Evolutionary conservation across 495 filamentous ascomycete genomes (phyloP).

Genomic region (Xylaria flabelliformis): DNA sequence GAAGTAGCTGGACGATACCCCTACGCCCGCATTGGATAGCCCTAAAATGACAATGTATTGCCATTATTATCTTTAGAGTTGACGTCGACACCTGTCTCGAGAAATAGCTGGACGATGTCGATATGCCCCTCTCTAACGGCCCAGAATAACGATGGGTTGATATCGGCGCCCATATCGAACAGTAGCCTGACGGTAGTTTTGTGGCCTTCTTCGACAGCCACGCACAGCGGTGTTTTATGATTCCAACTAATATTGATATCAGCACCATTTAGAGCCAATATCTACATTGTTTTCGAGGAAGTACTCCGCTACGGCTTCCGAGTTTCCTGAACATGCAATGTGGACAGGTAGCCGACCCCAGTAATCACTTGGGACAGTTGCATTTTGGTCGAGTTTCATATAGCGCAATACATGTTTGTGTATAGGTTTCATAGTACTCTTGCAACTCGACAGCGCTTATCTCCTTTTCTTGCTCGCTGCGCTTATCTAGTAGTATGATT

Average conservation of each 20-base stretch:
- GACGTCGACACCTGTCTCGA: not conserved
- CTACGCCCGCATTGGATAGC: not conserved
- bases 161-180: not conserved
- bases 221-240: not conserved
- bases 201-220: not conserved
- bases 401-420: not conserved
- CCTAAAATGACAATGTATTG: not conserved
- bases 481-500: not conserved
- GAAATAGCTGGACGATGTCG: not conserved
- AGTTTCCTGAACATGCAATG: conserved; percentile 12
- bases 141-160: not conserved
- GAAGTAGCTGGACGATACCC: not conserved
- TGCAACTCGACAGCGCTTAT: not conserved
- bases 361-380: not conserved
- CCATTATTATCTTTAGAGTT: not conserved
- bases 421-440: not conserved
- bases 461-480: too few species aligned
- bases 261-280: not conserved
- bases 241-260: not conserved
- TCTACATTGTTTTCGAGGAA: not conserved
- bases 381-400: not conserved
- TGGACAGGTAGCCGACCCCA: conserved; percentile 1
- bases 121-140: not conserved
- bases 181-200: not conserved
- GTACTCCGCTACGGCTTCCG: not conserved